Conservation (phyloP, 2,329 filamentous ascomycete genomes). For the Lachnellula suecica region DNA sequence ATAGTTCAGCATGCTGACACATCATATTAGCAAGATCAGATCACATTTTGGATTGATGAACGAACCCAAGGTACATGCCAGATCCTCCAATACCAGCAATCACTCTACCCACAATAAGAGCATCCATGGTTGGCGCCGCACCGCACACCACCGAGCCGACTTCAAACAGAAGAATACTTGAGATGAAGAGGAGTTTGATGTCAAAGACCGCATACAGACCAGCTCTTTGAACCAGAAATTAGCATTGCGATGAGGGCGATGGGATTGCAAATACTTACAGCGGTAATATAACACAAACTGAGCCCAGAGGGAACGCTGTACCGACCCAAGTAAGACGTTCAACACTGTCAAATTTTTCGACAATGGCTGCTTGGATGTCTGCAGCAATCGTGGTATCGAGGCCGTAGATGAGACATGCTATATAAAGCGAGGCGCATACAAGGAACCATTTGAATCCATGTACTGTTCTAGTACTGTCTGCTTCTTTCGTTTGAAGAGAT, state of each 20-base stretch:
- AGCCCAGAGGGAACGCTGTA: constrained; percentile 31
- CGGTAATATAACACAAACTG: constrained; percentile 28
- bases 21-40: not conserved
- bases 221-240: not conserved
- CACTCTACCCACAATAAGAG: constrained; percentile 46
- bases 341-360: constrained; percentile 28
- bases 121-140: constrained; percentile 33
- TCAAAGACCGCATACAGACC: constrained; percentile 19
- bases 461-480: not conserved
- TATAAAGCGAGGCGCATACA: constrained; percentile 6
- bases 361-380: constrained; percentile 30
- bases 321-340: constrained; percentile 31
- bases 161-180: constrained; percentile 20
- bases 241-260: not conserved
- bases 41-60: not conserved
- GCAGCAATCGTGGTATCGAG: not conserved
- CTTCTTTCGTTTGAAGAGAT: too few species aligned
- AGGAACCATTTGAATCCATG: constrained; percentile 2
- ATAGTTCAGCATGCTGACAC: constrained; percentile 14
- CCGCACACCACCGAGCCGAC: constrained; percentile 31
- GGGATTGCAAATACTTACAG: constrained; percentile 18
- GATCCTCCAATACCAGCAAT: constrained; percentile 41
- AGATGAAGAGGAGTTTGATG: constrained; percentile 26
- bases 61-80: constrained; percentile 41
- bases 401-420: constrained; percentile 5